Base-by-base conservation (phyloP, 306 rosid species). In the Benincasa hispida region DNA sequence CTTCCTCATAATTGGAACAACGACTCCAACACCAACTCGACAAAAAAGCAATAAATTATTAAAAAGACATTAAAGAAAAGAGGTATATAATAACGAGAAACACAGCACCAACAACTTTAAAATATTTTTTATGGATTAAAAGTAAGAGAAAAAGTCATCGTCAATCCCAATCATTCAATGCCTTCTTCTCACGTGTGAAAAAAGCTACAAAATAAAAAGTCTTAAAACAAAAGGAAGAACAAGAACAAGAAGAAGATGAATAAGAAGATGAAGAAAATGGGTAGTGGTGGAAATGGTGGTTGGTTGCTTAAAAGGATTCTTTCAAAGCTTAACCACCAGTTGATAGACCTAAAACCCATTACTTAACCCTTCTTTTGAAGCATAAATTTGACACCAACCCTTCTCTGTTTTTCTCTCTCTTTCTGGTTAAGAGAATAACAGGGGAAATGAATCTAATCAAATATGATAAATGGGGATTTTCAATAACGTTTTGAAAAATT, bases 1-100 rank as follows among this genome's bases (percentile, higher is more conserved):
- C 68, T 61, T 88, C 82, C 97, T 86, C 90, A 86, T 93, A 86
- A 91, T 91, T 88, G 97, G 90, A 89, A 84, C 96, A 87, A 70
- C 81, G 86, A 83, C 78, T 87, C 89, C 97, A 82, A 87, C 78
- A 89, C 89, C 98, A 84, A 87, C 93, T 88, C 87, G 84, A 67
- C 24, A 76, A 87, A 79, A 42, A 75, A 77, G 82, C 74, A 37
- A 79, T 63, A 79, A 76, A 75, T 72, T 32, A 82, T 60, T 78
- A 69, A 45, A 41, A 72, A 53, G 19, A 72, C 80, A 72, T 30
- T 27, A 30, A 32, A 79, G 69, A 62, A 62, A 68, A 79, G 65
- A 32, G 65, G 65, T 10, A 78, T 13, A 53, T 69, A 75, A 80
- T 57, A 82, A 34, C 78, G 70, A 68, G 72, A 77, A 80, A 79